These are phyloP conservation scores for Carex littledalei DNA, from an alignment of 176 grass and related monocot genomes.

Conservation along the genomic window DNA sequence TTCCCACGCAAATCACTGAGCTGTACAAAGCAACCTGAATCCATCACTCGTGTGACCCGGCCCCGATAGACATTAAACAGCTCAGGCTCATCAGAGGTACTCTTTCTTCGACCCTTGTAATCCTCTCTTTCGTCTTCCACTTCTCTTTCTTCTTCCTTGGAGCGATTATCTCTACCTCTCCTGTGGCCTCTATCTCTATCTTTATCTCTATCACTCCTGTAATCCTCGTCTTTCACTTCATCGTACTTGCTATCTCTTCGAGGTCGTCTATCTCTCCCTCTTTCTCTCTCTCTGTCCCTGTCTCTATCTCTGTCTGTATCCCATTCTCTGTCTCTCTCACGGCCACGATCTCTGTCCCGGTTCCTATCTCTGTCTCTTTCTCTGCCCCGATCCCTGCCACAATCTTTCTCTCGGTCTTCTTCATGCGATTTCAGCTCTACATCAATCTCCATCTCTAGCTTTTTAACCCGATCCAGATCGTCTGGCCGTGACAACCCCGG, in stretches of 20 bases:
- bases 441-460: conserved; percentile 72
- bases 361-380: conserved; percentile 20
- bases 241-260: conserved; percentile 40
- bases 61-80: conserved; percentile 67
- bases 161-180: conserved; percentile 23
- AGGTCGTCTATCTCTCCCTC: conserved; percentile 19
- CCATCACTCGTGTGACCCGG: conserved; percentile 65
- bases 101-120: conserved; percentile 13
- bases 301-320: conserved; percentile 25
- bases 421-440: conserved; percentile 17
- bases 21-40: conserved; percentile 80
- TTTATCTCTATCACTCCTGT: conserved; percentile 14
- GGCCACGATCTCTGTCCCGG: neutral
- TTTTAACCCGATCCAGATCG: conserved; percentile 49
- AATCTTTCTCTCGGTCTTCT: conserved; percentile 19
- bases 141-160: conserved; percentile 11
- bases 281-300: conserved; percentile 18
- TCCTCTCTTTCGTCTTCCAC: conserved; percentile 1
- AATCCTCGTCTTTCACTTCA: conserved; percentile 35
- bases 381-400: conserved; percentile 15
- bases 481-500: conserved; percentile 57
- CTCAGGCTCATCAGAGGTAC: conserved; percentile 48
- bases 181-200: conserved; percentile 1
- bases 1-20: conserved; percentile 43
- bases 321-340: conserved; percentile 16